phyloP scores from a whole-genome alignment of 2,329 filamentous ascomycete species.

The Penicillium sp. region DNA sequence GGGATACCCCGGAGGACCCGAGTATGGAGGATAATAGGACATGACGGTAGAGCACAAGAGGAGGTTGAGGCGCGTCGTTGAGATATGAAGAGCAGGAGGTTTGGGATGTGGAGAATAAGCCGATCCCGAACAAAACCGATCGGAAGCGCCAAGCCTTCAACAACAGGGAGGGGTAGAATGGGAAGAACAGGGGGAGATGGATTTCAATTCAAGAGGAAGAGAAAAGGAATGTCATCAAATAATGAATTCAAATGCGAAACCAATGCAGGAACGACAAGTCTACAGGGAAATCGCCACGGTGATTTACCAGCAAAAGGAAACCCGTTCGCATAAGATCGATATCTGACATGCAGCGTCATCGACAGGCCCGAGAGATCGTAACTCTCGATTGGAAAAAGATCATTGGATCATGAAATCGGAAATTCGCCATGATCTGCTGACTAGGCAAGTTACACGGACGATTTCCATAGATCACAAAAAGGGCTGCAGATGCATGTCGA shows the following conservation, averaged over 20 bases:
- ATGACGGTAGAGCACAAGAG: slow-evolving; percentile 37
- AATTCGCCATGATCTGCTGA: background rate
- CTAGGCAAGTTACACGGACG: background rate
- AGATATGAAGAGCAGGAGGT: slow-evolving; percentile 8
- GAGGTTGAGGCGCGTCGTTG: slow-evolving; percentile 2
- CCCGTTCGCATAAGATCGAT: background rate
- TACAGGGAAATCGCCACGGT: too few relatives aligned
- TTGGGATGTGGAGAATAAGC: slow-evolving; percentile 4
- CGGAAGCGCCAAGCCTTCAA: slow-evolving; percentile 17
- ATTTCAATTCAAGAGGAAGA: slow-evolving; percentile 1
- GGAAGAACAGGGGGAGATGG: too few relatives aligned
- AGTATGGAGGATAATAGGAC: slow-evolving; percentile 60
- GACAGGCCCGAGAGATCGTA: slow-evolving; percentile 9
- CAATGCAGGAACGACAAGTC: too few relatives aligned
- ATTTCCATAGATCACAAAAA: too few relatives aligned
- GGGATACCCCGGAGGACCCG: slow-evolving; percentile 52
- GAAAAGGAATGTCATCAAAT: too few relatives aligned
- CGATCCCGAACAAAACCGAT: slow-evolving; percentile 12
- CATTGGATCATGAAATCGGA: background rate
- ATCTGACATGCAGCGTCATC: slow-evolving; percentile 16
- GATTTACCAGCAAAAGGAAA: slow-evolving; percentile 2
- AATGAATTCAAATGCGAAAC: too few relatives aligned
- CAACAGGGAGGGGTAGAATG: background rate
- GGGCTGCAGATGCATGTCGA: too few relatives aligned
- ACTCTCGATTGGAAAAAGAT: slow-evolving; percentile 3